Evolutionary conservation across 78 protist genomes (phyloP), one percentile per base, ranked within the genome.

Genomic region (Dictyostelium citrinum): DNA sequence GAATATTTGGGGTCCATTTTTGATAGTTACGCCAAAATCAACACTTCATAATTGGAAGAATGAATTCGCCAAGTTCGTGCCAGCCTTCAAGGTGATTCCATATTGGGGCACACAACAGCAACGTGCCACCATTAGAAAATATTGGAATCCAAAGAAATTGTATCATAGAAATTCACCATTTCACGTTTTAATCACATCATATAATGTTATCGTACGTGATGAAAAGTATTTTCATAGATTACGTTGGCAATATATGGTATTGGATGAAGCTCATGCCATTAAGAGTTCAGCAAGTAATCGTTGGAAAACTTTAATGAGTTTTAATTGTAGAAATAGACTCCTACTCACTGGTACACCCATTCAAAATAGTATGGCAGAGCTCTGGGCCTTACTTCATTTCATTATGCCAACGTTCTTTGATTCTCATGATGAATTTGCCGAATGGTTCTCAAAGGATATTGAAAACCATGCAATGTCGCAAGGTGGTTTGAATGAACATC

Each of bases 241-340:
- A 17, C 91, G 83, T 55, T 96, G 80, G 97, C 97, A 98, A 83
- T 96, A 96, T 80, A 96, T 97, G 97, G 90, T 99, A 24, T 91
- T 99, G 39, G 99, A 99, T 95, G 99, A 99, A 81, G 99, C 99
- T 9, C 99, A 99, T 90, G 97, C 98, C 5, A 92, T 99, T 79
- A 98, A 98, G 92, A 79, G 77, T 58, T 24, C 91, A 3, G 72
- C 77, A 14, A 29, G 74, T 8, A 58, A 83, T 67, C 97, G 99
- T 27, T 98, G 98, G 98, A 91, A 95, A 39, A 81, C 96, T 10
- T 75, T 98, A 43, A 91, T 97, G 83, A 39, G 49, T 1, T 88
- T 98, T 84, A 71, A 67, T 82, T 96, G 98, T 70, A 84, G 97
- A 49, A 96, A 97, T 49, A 96, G 99, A 16, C 84, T 99, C 77